These are phyloP conservation scores for Blastobotrys persicus DNA, from an alignment of 1,139 yeast genomes.

Conservation along the genomic window DNA sequence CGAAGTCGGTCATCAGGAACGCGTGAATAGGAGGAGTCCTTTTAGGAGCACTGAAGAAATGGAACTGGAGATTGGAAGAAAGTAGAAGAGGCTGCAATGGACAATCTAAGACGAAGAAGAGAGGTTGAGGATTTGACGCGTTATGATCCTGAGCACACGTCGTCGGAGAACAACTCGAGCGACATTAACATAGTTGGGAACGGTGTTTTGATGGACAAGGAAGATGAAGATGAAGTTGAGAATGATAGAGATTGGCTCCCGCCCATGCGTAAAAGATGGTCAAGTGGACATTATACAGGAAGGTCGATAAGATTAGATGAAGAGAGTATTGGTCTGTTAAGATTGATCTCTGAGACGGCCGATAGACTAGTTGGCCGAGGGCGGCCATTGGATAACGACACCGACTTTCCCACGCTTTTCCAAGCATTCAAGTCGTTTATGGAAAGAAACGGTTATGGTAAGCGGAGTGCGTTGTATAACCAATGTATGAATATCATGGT, in stretches of 20 bases:
- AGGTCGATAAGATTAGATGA: conserved; percentile 4
- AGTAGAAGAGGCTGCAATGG: neutral
- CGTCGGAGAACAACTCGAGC: conserved; percentile 16
- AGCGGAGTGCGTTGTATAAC: conserved; percentile 17
- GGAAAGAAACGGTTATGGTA: conserved; percentile 22
- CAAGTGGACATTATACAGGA: neutral
- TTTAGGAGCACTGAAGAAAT: neutral
- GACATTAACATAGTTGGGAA: conserved; percentile 10
- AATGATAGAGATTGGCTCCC: conserved; percentile 7
- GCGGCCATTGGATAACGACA: conserved; percentile 6
- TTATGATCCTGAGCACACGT: conserved; percentile 18
- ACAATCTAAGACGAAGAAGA: neutral
- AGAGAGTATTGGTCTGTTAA: conserved; percentile 25
- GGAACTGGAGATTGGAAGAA: neutral
- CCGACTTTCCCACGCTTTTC: conserved; percentile 27
- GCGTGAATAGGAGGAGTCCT: neutral
- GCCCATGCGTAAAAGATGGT: conserved; percentile 12
- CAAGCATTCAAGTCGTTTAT: conserved; percentile 27
- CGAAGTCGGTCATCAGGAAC: neutral
- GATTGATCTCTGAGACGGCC: conserved; percentile 26
- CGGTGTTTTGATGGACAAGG: neutral
- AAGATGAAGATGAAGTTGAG: neutral
- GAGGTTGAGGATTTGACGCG: conserved; percentile 18
- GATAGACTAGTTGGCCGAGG: conserved; percentile 18
- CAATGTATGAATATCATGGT: conserved; percentile 25